These are phyloP conservation scores for Metschnikowia kunwiensis DNA, from an alignment of 805 yeast genomes.

Conservation along the genomic window DNA sequence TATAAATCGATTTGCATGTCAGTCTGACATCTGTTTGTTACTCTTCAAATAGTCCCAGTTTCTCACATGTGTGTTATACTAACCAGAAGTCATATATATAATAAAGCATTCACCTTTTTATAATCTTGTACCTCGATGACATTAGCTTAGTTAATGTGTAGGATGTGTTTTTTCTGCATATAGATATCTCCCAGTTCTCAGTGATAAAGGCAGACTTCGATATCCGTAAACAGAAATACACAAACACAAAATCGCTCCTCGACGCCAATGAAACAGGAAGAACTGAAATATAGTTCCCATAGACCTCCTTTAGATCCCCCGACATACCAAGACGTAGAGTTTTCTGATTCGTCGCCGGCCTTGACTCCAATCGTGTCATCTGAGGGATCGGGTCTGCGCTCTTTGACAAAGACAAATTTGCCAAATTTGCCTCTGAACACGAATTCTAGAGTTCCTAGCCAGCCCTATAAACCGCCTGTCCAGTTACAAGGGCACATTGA, in stretches of 20 bases:
- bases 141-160: no score
- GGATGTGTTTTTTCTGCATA: no score
- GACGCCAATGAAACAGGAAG: no score
- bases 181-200: no score
- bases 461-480: constrained; percentile 33
- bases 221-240: no score
- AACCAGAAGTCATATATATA: constrained; percentile 2
- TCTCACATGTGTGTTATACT: not conserved
- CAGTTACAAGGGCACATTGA: constrained; percentile 39
- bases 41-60: no score
- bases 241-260: no score
- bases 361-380: constrained; percentile 12
- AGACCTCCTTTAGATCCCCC: constrained; percentile 23
- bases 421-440: not conserved
- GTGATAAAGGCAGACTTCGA: no score
- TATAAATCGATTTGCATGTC: constrained; percentile 41
- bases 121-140: no score
- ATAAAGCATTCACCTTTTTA: not conserved
- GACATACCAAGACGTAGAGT: constrained; percentile 21
- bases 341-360: constrained; percentile 10
- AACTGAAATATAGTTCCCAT: no score
- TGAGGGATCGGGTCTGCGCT: not conserved
- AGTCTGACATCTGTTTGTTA: constrained; percentile 38
- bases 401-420: not conserved
- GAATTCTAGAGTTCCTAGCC: constrained; percentile 16